These are phyloP conservation scores for Fraxinus pennsylvanica DNA, from an alignment of 257 asterid species.

Conservation along the genomic window DNA sequence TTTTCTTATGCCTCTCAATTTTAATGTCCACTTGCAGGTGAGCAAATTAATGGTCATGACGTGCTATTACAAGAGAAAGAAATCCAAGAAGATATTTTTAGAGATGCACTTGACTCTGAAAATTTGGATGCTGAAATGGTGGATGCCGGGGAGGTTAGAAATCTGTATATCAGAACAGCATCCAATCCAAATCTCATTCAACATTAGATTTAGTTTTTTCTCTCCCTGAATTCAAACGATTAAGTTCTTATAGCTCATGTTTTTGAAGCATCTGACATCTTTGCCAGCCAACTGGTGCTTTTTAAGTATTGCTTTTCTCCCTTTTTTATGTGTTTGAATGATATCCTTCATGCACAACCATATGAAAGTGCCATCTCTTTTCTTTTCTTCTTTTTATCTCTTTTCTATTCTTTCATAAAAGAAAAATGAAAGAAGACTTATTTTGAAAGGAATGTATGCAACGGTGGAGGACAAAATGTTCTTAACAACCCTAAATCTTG, in stretches of 20 bases:
- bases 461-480: neutral
- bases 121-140: conserved; percentile 34
- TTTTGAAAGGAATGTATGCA: neutral
- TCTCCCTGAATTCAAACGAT: neutral
- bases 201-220: conserved; percentile 13
- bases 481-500: neutral
- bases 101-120: conserved; percentile 33
- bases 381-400: neutral
- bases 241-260: neutral
- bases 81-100: conserved; percentile 41
- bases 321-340: neutral
- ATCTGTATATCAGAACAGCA: conserved; percentile 21
- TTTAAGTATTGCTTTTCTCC: neutral
- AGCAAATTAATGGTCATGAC: conserved; percentile 37
- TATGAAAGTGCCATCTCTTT: neutral
- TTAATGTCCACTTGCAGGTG: conserved; percentile 37
- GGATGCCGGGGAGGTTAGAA: conserved; percentile 63
- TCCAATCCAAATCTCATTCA: conserved; percentile 23
- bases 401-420: neutral
- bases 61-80: conserved; percentile 46
- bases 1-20: neutral
- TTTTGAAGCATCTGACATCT: neutral
- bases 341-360: neutral
- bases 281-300: neutral
- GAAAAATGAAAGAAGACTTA: neutral